These are phyloP conservation scores for Pistacia atlantica DNA, from an alignment of 345 rosid species.

Conservation along the genomic window DNA sequence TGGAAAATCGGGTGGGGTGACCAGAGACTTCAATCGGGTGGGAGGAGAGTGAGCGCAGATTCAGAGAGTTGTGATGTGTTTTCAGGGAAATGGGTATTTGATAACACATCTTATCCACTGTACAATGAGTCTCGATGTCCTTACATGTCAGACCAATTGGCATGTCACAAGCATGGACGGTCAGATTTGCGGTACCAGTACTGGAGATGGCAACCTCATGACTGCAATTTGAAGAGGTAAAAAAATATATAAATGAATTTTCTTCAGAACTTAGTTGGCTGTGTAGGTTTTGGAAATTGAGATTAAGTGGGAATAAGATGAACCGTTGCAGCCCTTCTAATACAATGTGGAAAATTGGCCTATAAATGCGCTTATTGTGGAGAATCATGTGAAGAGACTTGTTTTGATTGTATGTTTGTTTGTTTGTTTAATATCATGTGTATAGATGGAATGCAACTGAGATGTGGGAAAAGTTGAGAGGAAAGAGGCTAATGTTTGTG, in stretches of 20 bases:
- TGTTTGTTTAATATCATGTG: not conserved
- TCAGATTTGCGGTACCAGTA: constrained; percentile 70
- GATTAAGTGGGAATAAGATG: constrained; percentile 1
- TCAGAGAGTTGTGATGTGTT: constrained; percentile 72
- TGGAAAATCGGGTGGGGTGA: constrained; percentile 61
- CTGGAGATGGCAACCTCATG: constrained; percentile 98
- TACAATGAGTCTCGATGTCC: constrained; percentile 86
- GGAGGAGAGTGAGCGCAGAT: constrained; percentile 33
- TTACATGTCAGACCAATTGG: constrained; percentile 96
- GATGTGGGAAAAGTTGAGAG: constrained; percentile 97
- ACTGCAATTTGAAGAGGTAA: constrained; percentile 82
- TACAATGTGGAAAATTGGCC: not conserved
- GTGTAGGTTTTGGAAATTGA: constrained; percentile 6
- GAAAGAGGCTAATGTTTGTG: constrained; percentile 92
- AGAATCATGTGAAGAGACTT: not conserved
- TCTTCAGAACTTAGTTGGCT: not conserved
- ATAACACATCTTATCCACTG: constrained; percentile 70
- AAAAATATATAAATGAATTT: not conserved
- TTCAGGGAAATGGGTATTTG: constrained; percentile 89
- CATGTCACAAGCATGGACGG: constrained; percentile 97
- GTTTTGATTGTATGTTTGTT: not conserved
- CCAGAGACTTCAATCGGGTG: constrained; percentile 26
- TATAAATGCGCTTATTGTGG: not conserved
- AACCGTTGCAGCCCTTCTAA: not conserved
- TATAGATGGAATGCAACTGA: constrained; percentile 81